These are phyloP conservation scores for Phytophthora pistaciae DNA, from an alignment of 352 stramenopile genomes.

Conservation along the genomic window DNA sequence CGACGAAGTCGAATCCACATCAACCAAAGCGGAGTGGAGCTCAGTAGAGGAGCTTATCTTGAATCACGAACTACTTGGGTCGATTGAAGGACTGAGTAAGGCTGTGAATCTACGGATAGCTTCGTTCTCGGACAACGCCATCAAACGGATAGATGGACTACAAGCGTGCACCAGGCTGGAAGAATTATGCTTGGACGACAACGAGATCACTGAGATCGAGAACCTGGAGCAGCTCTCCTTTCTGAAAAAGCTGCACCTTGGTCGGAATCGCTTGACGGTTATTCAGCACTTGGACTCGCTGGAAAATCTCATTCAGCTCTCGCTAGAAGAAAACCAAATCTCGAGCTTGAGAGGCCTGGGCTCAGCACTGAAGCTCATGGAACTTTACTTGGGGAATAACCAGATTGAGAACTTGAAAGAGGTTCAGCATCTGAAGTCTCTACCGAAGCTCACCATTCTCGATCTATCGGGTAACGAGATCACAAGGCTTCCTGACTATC, in stretches of 20 bases:
- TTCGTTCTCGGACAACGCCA: conserved; percentile 78
- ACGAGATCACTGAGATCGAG: conserved; percentile 75
- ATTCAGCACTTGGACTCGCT: conserved; percentile 74
- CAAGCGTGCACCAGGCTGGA: conserved; percentile 68
- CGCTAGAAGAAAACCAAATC: conserved; percentile 89
- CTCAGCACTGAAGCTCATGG: conserved; percentile 77
- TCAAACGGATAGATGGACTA: conserved; percentile 68
- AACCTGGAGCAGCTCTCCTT: conserved; percentile 62
- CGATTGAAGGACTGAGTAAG: conserved; percentile 63
- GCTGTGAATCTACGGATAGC: conserved; percentile 67
- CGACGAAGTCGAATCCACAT: conserved; percentile 21
- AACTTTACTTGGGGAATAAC: conserved; percentile 91
- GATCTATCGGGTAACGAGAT: conserved; percentile 88
- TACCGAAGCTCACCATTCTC: conserved; percentile 89
- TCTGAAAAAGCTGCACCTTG: conserved; percentile 83
- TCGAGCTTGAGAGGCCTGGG: conserved; percentile 70
- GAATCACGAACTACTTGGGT: conserved; percentile 63
- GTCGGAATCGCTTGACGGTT: conserved; percentile 72
- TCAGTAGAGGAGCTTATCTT: conserved; percentile 74
- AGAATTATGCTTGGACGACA: conserved; percentile 84
- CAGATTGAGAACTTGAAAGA: conserved; percentile 82
- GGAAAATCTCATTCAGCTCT: conserved; percentile 78
- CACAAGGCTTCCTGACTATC: conserved; percentile 67
- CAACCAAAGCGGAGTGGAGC: conserved; percentile 41
- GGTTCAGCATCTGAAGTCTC: conserved; percentile 79